These are phyloP conservation scores for Apiospora kogelbergensis DNA, from an alignment of 2,329 filamentous ascomycete species.

Conservation along the genomic window DNA sequence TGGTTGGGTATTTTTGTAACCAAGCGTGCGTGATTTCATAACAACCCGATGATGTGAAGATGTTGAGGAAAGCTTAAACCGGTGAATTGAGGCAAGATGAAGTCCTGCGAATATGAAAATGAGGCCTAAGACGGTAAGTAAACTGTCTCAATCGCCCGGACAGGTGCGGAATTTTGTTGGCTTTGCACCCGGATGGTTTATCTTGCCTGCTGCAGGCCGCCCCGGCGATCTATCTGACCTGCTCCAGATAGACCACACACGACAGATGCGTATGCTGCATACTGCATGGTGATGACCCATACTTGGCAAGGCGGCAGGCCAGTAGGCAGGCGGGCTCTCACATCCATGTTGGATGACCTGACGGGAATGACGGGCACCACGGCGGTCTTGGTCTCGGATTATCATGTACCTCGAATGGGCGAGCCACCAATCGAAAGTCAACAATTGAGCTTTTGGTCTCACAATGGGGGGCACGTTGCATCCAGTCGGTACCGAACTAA, in stretches of 20 bases:
- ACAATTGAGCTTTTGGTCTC: background rate
- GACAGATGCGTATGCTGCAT: background rate
- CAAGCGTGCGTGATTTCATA: background rate
- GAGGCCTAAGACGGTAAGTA: background rate
- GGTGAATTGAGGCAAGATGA: background rate
- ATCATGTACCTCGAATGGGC: background rate
- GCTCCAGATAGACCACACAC: too few species aligned
- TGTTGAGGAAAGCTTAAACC: background rate
- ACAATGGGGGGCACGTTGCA: background rate
- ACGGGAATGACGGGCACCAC: background rate
- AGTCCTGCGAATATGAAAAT: too few species aligned
- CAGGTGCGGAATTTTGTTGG: background rate
- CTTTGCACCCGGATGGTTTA: background rate
- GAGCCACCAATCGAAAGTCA: background rate
- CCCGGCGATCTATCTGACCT: too few species aligned
- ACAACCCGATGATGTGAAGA: background rate
- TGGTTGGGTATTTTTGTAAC: background rate
- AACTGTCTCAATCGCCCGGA: background rate
- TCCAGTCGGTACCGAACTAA: background rate
- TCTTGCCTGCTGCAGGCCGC: background rate
- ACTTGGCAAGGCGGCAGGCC: background rate
- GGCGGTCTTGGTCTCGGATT: background rate
- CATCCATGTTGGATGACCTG: background rate
- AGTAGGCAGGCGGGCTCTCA: background rate
- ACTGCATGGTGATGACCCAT: background rate